Evolutionary conservation across 306 rosid species (phyloP), one percentile per base, ranked within the genome.

Genomic region (Begonia loranthoides): DNA sequence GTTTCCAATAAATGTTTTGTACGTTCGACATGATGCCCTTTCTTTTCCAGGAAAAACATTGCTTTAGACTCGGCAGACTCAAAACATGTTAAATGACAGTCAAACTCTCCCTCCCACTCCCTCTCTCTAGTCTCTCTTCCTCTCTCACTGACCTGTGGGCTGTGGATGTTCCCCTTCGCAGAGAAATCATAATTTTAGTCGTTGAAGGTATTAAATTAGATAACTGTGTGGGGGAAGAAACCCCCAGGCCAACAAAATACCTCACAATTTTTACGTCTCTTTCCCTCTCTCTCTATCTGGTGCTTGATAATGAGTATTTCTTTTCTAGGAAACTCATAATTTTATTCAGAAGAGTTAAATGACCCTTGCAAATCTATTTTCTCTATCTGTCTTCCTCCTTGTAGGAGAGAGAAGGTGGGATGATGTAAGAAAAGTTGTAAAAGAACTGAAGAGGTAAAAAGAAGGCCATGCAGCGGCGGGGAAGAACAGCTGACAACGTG

Each of bases 1-100:
- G 71, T 79, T 83, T 84, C 93, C 93, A 46, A 76, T 61, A 57
- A 69, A 64, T 45, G 68, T 63, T 65, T 63, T 63, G 74, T 60
- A 9, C 75, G 45, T 14, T 9, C 1, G 13, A 67, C 67, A 76
- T 81, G 70, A 73, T 73, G 68, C 58, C 62, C 56, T 72, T 83
- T 60, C 87, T 80, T 22, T 47, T 51, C 69, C 48, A 17, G 40
- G 78, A 63, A 76, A 66, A 63, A 49, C 66, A 40, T 58, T 39
- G 69, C 64, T 43, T 56, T 60, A 51, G 38, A 54, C 52, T 59
- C 60, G 56, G 61, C 1, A 44, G 56, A 65, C 41, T 66, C 70
- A 62, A 71, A 76, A 66, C 56, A 17, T 60, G 82, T 47, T 58
- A 75, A 49, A 51, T 2, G 56, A 58, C 59, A 60, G 36, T 28